A percentile compares a stretch with the other conserved stretches of the same genome.
These are phyloP conservation scores for Colletotrichum liaoningense DNA, from an alignment of 2,329 filamentous ascomycete genomes.

Conservation along the genomic window DNA sequence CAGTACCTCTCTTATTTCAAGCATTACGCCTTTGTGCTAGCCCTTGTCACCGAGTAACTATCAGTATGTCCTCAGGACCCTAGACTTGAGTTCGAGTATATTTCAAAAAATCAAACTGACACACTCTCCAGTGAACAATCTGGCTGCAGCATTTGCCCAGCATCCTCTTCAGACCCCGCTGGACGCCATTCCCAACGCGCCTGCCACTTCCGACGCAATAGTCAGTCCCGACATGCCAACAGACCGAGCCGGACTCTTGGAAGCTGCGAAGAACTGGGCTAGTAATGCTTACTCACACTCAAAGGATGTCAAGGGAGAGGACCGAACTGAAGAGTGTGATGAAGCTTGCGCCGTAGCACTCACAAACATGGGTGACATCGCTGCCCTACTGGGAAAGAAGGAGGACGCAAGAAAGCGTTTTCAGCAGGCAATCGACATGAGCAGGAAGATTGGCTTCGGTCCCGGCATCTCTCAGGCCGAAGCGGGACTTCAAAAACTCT, in stretches of 20 bases:
- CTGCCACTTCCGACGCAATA: slow-evolving; percentile 21
- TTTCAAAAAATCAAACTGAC: slow-evolving; percentile 23
- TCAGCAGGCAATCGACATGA: slow-evolving; percentile 73
- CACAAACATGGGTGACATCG: slow-evolving; percentile 89
- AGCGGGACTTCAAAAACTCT: slow-evolving; percentile 53
- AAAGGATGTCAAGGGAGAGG: slow-evolving; percentile 71
- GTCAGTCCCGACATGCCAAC: slow-evolving; percentile 43
- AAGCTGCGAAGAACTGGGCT: slow-evolving; percentile 82
- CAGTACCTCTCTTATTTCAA: slow-evolving; percentile 87
- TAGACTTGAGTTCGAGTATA: neutral
- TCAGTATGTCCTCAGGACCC: slow-evolving; percentile 66
- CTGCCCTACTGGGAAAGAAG: slow-evolving; percentile 76
- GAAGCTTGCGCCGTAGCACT: slow-evolving; percentile 83
- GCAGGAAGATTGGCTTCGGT: slow-evolving; percentile 63
- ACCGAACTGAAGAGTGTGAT: slow-evolving; percentile 83
- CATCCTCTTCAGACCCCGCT: slow-evolving; percentile 58
- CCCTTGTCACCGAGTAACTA: slow-evolving; percentile 81
- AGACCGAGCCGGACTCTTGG: slow-evolving; percentile 71
- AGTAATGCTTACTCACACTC: slow-evolving; percentile 78
- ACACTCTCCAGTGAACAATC: slow-evolving; percentile 75
- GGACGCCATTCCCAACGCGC: slow-evolving; percentile 20
- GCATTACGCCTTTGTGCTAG: slow-evolving; percentile 76
- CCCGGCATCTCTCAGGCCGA: slow-evolving; percentile 65
- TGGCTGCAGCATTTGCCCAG: slow-evolving; percentile 79
- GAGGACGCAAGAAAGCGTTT: slow-evolving; percentile 76